Base-by-base conservation (phyloP, 257 asterid species). In the Primulina tabacum region DNA sequence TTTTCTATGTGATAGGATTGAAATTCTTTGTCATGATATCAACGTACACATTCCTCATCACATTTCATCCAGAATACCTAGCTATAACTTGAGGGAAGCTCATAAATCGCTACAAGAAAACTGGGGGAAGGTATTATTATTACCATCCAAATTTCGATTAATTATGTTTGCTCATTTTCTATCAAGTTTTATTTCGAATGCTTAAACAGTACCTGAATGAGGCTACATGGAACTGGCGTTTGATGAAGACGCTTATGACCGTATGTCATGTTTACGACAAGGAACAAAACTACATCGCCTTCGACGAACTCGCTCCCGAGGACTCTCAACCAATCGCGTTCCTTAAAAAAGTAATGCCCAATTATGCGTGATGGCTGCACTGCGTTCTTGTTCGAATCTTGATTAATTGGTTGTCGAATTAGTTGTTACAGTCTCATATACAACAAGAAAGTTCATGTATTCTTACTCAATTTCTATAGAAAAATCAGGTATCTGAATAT, bases 11-110 rank as follows among this genome's bases (percentile, higher is more conserved):
- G 17, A 72, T 96, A 90, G 99, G 97, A 80, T 94, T 61, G 99
- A 94, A 77, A 77, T 80, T 72, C 95, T 94, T 65, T 94, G 99
- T 73, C 97, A 94, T 37, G 86, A 94, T 78, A 91, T 94, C 79
- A 94, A 89, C 73, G 97, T 94, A 21, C 99, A 91, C 82, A 84
- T 94, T 66, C 99, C 99, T 59, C 99, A 94, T 77, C 97, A 91
- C 69, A 84, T 89, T 71, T 94, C 99, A 67, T 77, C 97, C 8
- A 82, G 95, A 80, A 91, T 94, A 79, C 97, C 99, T 10, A 89
- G 96, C 90, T 91, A 91, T 62, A 89, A 91, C 82, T 74, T 94
- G 74, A 77, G 90, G 70, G 90, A 86, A 8, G 95, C 99, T 81
- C 97, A 94, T 78, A 78, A 88, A 68, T 87, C 97, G 68, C 92